Percentiles rank a stretch among this genome's conserved stretches.
Evolutionary conservation across 805 yeast species (phyloP).

Genomic region (Clavispora phyllophila): DNA sequence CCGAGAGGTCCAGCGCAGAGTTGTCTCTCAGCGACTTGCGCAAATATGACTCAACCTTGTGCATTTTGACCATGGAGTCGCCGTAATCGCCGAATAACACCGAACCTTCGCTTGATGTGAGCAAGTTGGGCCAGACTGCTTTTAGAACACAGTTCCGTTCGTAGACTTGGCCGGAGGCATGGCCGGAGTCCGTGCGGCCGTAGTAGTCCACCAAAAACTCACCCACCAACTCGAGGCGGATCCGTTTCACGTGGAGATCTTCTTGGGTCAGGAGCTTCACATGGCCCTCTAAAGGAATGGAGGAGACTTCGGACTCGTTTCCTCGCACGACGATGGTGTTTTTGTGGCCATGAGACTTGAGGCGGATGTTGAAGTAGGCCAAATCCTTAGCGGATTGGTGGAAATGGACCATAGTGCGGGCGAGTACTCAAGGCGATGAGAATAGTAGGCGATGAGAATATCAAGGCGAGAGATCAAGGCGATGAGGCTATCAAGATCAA

Average conservation of each 20-base stretch:
- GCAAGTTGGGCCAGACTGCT: constrained; percentile 46
- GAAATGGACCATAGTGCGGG: constrained; percentile 26
- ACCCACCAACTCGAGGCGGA: constrained; percentile 39
- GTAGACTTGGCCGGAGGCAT: constrained; percentile 27
- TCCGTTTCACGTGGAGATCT: constrained; percentile 33
- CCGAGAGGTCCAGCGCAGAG: constrained; percentile 9
- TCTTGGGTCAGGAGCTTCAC: constrained; percentile 43
- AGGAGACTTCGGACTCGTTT: constrained; percentile 39
- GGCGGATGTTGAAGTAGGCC: constrained; percentile 33
- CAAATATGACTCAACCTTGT: constrained; percentile 14
- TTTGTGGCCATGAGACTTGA: constrained; percentile 37
- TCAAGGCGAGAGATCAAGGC: too few relatives aligned
- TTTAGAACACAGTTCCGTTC: constrained; percentile 37
- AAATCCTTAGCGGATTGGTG: constrained; percentile 15
- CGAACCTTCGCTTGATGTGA: constrained; percentile 34
- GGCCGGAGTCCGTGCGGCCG: constrained; percentile 26
- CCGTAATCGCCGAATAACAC: constrained; percentile 40
- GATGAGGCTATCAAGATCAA: too few relatives aligned
- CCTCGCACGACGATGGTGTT: constrained; percentile 42
- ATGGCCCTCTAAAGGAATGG: constrained; percentile 40
- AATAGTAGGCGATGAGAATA: too few relatives aligned
- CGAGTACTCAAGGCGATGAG: too few relatives aligned
- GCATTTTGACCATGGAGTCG: constrained; percentile 21
- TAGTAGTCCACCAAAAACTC: constrained; percentile 40
- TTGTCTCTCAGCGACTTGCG: constrained; percentile 8